Evolutionary conservation across 257 asterid genomes (phyloP), one percentile per base, ranked within the genome.

Genomic region (Paraleonurus japonicus): DNA sequence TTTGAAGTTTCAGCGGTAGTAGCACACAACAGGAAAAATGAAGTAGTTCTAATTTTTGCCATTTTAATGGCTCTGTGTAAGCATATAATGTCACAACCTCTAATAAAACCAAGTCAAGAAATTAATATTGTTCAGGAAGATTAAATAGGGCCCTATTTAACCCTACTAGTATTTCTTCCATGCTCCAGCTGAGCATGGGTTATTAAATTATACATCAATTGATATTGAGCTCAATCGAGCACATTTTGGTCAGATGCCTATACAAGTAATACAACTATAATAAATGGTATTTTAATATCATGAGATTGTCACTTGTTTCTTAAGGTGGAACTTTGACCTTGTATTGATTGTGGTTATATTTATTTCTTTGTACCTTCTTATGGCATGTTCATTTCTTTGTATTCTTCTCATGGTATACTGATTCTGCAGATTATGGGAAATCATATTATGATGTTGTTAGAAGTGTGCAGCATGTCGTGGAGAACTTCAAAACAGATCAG

Each of bases 351-450:
- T 32, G 26, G 17, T 83, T 51, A 69, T 23, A 4, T 66, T 55
- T 50, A 3, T 57, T 30, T 55, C 4, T 75, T 22, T 61, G n/a
- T 71, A 53, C 63, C 60, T 59, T 37, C 67, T 55, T 61, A 37
- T 67, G 24, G 57, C 53, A 71, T 23, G 3, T 62, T 47, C 53
- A 4, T 58, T 37, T 61, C 7, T 33, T 20, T 67, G 37, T 67
- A 55, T 68, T n/a, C 64, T 55, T 41, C 63, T 72, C 61, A 30
- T 67, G 30, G 37, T 48, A 22, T 73, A 50, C 74, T 71, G 65
- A 17, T 67, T 58, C 54, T 80, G 88, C 93, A 93, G 98, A 89
- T 82, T 93, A 90, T 70, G 96, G 97, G 12, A 80, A 85, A 82
- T 89, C 95, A 61, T 93, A 87, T 54, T 74, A 71, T 78, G 96